Evolutionary conservation across 768 basidiomycete species (phyloP), one percentile per base, ranked within the genome.

Genomic region (Boletus vinaceobasis): DNA sequence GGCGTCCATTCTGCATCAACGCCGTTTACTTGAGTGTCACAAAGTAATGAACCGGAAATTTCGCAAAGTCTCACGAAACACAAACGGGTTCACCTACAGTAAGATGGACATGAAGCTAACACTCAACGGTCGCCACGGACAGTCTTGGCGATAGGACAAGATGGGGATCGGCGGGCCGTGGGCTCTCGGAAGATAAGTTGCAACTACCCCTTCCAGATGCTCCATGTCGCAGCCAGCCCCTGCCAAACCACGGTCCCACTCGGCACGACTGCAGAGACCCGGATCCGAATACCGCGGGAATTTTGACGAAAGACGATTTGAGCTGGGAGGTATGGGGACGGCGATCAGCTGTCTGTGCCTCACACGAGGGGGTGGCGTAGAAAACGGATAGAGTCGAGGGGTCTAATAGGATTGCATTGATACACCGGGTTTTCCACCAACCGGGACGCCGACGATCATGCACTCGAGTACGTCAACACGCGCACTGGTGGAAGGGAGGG

Each of bases 271-370:
- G 47, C 14, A 27, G 2, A 43, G 8, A 15, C 0, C 0, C 37
- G 64, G 53, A 35, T 47, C 64, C 64, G 64, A 60, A 33, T 36
- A 53, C 42, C 52, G 55, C 53, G 54, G 57, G 56, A 57, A 67
- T 31, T 11, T 14, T 15, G 35, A 46, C 3, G 11, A 48, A 17
- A 36, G 32, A 42, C 17, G 45, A 39, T 32, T 29, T 27, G 40
- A 43, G 44, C 7, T 47, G 43, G 52, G 36, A 43, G n/a, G 55
- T 31, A 15, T 38, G 31, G 43, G n/a, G 48, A 60, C 69, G 67
- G 64, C 65, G 59, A 68, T 68, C 67, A 71, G 46, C 59, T 59
- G 57, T 66, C 67, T 55, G 50, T 49, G 44, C 47, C 52, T 60
- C 57, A 59, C 57, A 60, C 54, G 43, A 61, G 60, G 60, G 54